Evolutionary conservation across 495 filamentous ascomycete species (phyloP).

Genomic region (Cercophora scortea): DNA sequence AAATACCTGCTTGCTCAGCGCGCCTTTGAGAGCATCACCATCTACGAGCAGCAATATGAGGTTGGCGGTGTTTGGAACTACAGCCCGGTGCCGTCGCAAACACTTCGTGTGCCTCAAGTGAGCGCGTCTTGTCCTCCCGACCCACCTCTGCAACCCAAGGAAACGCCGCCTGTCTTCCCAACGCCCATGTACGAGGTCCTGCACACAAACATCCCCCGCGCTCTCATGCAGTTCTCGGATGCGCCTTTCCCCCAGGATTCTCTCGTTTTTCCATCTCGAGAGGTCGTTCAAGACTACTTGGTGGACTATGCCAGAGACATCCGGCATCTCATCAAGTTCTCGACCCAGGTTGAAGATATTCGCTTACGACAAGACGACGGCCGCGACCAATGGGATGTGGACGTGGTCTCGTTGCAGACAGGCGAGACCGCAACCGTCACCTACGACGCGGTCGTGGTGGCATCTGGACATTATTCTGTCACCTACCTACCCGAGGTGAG

Average conservation of each 20-base stretch:
- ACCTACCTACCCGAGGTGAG: conserved; percentile 56
- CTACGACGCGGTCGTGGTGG: conserved; percentile 81
- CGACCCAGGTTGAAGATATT: conserved; percentile 30
- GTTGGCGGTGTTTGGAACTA: conserved; percentile 84
- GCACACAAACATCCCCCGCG: conserved; percentile 81
- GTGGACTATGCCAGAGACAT: conserved; percentile 63
- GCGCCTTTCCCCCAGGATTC: conserved; percentile 50
- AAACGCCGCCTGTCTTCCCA: conserved; percentile 42
- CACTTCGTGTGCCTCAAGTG: conserved; percentile 31
- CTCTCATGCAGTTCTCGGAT: conserved; percentile 75
- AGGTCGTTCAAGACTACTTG: conserved; percentile 64
- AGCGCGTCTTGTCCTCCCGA: conserved; percentile 33
- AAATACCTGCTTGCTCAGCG: conserved; percentile 71
- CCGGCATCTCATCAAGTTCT: conserved; percentile 36
- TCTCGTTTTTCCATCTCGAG: conserved; percentile 64
- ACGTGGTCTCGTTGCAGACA: conserved; percentile 36
- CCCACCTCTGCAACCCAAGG: conserved; percentile 23
- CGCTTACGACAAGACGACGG: conserved; percentile 17
- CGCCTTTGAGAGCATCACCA: conserved; percentile 58
- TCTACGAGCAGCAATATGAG: conserved; percentile 72
- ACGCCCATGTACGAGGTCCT: conserved; percentile 73
- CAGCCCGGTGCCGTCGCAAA: conserved; percentile 29
- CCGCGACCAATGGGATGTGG: conserved; percentile 42
- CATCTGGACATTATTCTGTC: conserved; percentile 71
- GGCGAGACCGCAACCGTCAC: conserved; percentile 30